Evolutionary conservation across 139 green algal species (phyloP).

Genomic region (Chlorella sp.): DNA sequence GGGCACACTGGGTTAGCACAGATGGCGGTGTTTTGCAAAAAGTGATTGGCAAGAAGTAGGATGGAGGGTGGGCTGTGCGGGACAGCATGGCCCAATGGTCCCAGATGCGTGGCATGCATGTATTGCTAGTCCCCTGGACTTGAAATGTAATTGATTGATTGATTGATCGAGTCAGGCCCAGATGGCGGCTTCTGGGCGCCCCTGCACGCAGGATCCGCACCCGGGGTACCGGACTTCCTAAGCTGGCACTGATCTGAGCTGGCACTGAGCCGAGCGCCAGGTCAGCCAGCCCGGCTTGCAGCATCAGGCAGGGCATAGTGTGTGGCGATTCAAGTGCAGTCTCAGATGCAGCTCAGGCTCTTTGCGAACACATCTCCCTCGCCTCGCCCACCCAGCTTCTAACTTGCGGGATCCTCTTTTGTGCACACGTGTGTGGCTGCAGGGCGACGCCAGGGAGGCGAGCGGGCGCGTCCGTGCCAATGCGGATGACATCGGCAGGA

Average conservation of each 20-base stretch:
- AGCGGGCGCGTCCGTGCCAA: not conserved
- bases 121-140: too few species aligned
- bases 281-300: not conserved
- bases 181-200: not conserved
- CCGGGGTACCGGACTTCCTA: conserved; percentile 10
- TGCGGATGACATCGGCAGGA: not conserved
- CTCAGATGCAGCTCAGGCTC: not conserved
- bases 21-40: not conserved
- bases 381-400: not conserved
- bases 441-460: conserved; percentile 1
- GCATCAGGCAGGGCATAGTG: not conserved
- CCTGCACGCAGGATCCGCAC: not conserved
- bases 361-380: not conserved
- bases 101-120: too few species aligned
- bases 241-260: not conserved
- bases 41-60: too few species aligned
- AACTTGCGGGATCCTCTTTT: not conserved
- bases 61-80: not conserved
- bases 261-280: too few species aligned
- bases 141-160: too few species aligned
- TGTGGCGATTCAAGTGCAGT: too few species aligned
- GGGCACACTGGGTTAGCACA: not conserved
- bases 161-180: not conserved
- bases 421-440: too few species aligned
- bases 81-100: not conserved